phyloP scores from a whole-genome alignment of 2,329 filamentous ascomycete genomes.

The Didymella exigua region DNA sequence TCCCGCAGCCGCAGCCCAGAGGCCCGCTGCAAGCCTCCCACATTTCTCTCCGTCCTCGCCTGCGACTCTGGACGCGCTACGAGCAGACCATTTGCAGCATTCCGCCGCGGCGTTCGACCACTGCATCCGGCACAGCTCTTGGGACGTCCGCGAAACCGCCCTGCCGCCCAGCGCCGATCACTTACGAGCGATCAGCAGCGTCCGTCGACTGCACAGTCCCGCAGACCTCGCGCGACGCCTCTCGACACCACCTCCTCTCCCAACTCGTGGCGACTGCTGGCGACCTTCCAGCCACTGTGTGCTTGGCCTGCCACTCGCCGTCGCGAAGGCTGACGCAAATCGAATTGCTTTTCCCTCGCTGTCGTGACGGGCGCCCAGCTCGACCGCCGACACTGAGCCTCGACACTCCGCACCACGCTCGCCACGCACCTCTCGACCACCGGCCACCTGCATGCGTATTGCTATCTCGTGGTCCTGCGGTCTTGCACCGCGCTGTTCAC shows the following conservation, averaged over 20 bases:
- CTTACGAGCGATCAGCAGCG: constrained; percentile 12
- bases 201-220: constrained; percentile 6
- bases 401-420: constrained; percentile 1
- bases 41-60: background rate
- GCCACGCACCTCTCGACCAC: background rate
- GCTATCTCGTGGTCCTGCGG: background rate
- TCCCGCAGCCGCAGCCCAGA: constrained; percentile 5
- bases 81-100: constrained; percentile 1
- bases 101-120: background rate
- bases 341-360: constrained; percentile 13
- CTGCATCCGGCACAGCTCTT: constrained; percentile 13
- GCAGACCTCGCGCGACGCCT: background rate
- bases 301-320: constrained; percentile 11
- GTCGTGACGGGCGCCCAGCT: constrained; percentile 11
- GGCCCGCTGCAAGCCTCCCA: constrained; percentile 5
- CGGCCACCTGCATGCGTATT: constrained; percentile 10
- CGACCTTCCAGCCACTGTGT: constrained; percentile 10
- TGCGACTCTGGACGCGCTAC: constrained; percentile 5
- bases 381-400: constrained; percentile 8
- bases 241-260: background rate
- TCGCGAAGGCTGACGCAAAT: constrained; percentile 4
- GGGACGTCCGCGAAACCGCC: constrained; percentile 1
- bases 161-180: constrained; percentile 16
- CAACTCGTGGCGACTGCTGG: constrained; percentile 6
- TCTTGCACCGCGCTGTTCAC: constrained; percentile 3